Base-by-base conservation (phyloP, 768 basidiomycete genomes). In the Mycena crocata region DNA sequence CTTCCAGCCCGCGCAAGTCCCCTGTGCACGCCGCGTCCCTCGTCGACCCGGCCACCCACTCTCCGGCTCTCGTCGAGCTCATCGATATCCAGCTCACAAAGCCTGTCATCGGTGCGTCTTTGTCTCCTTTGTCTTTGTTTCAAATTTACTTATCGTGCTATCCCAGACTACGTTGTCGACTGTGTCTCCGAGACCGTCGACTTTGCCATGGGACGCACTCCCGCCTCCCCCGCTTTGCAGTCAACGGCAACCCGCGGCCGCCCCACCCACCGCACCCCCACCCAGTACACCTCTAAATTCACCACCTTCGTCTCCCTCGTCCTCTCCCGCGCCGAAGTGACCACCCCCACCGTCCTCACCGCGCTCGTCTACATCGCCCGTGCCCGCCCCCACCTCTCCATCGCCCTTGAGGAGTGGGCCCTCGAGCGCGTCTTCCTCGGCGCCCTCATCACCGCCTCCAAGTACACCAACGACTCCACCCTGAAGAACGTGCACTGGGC, bases 351-450 rank as follows among this genome's bases (percentile, higher is more conserved):
- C 35, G 14, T 64, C 15, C 55, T 64, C 37, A 52, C 45, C 48
- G n/a, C 62, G 9, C 55, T 64, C 37, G 55, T 50, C 14, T 64
- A 64, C 62, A 49, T 64, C 45, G 37, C 34, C 7, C 62, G 62
- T 30, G 54, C 55, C 0, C 54, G 55, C 23, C 13, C 45, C 1
- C 62, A 64, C 37, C 54, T 64, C 55, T 40, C 45, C 55, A 64
- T 64, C 46, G 45, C 54, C 17, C 37, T 42, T 10, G 62, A 57
- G 28, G 8, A 57, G 37, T 64, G 55, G 55, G 62, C 62, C 46
- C 62, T 35, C 54, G 62, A 64, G 46, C 62, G 62, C 15, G 55
- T 57, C 45, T 52, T 57, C 32, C 63, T 64, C 49, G 63, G 63
- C 24, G 62, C 62, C 9, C 56, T 64, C 31, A 58, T 64, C 63